Evolutionary conservation across 2,329 filamentous ascomycete species (phyloP), one percentile per base, ranked within the genome.

Genomic region (Apiospora hydei): DNA sequence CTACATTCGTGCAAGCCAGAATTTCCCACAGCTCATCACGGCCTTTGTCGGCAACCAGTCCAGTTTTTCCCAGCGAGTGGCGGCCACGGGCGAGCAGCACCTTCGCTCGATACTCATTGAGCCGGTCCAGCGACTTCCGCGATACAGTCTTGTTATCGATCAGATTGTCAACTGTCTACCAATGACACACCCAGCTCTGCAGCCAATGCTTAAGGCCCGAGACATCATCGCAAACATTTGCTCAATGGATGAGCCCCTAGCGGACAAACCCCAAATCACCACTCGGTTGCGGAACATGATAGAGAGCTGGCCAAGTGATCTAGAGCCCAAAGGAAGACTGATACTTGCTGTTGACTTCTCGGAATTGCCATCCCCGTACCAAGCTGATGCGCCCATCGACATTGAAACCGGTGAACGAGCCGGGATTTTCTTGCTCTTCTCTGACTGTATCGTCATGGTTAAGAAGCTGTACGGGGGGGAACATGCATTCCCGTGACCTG

Each of bases 181-280:
- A 5, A 90, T 95, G 69, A 91, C 93, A 11, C 95, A 98, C 80
- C 94, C 95, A 3, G 95, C 95, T 0, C 87, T 98, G 70, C 92
- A 93, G 76, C 88, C 89, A 3, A 92, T 99, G 83, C 88, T 98
- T 57, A 95, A 94, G 80, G 95, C 96, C 0, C 89, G 96, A 75
- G 96, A 98, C 80, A 93, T 98, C 70, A 95, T 99, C 76, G 95
- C 95, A 26, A 96, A 97, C 70, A 99, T 99, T 61, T 99, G 96
- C 82, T 97, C 96, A 21, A 92, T 98, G 84, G 96, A 98, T 77
- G 93, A 84, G 80, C 93, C 78, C 78, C 86, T 82, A 77, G 89
- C 85, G 3, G 92, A 94, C 78, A 93, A 94, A 76, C 91, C 91
- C 13, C 93, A 94, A 76, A 87, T 94, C 64, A 88, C 92, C 46